A percentile compares a stretch with the other conserved stretches of the same genome.
phyloP scores from a whole-genome alignment of 805 yeast species.

The Maudiozyma barnettii region DNA sequence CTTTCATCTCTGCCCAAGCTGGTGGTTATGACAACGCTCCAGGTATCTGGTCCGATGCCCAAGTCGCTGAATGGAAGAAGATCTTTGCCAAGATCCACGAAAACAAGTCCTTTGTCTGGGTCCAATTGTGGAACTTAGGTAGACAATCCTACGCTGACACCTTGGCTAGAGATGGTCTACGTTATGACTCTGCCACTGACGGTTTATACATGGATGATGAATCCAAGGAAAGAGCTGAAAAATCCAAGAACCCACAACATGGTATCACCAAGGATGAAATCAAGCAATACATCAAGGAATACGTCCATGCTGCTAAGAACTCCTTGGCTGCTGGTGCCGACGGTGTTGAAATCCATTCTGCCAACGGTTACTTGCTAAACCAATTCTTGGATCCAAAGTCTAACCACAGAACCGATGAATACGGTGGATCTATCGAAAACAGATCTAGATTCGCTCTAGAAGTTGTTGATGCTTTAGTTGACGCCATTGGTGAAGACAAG shows the following conservation, averaged over 20 bases:
- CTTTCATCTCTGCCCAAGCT: slow-evolving; percentile 34
- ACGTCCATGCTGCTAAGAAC: slow-evolving; percentile 36
- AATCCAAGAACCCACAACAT: slow-evolving; percentile 26
- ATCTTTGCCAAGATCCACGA: slow-evolving; percentile 42
- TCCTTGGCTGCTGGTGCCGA: slow-evolving; percentile 35
- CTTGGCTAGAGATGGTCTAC: slow-evolving; percentile 29
- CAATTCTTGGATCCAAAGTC: slow-evolving; percentile 44
- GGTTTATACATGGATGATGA: slow-evolving; percentile 28
- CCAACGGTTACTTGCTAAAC: slow-evolving; percentile 53
- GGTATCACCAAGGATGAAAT: slow-evolving; percentile 29
- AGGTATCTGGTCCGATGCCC: slow-evolving; percentile 40
- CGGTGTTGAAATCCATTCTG: slow-evolving; percentile 57
- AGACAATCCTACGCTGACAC: slow-evolving; percentile 32
- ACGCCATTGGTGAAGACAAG: slow-evolving; percentile 42
- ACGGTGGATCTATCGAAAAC: slow-evolving; percentile 45
- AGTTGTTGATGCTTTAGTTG: slow-evolving; percentile 41
- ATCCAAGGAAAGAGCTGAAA: slow-evolving; percentile 27
- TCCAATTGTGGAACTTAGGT: slow-evolving; percentile 46
- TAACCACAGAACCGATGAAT: slow-evolving; percentile 41
- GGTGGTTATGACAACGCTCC: slow-evolving; percentile 38
- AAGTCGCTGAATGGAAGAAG: slow-evolving; percentile 40
- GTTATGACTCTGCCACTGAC: slow-evolving; percentile 34
- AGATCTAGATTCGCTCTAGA: slow-evolving; percentile 37
- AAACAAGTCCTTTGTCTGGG: slow-evolving; percentile 36
- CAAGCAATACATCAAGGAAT: slow-evolving; percentile 34